Evolutionary conservation across 768 basidiomycete species (phyloP).

Genomic region (Trametes meyenii): DNA sequence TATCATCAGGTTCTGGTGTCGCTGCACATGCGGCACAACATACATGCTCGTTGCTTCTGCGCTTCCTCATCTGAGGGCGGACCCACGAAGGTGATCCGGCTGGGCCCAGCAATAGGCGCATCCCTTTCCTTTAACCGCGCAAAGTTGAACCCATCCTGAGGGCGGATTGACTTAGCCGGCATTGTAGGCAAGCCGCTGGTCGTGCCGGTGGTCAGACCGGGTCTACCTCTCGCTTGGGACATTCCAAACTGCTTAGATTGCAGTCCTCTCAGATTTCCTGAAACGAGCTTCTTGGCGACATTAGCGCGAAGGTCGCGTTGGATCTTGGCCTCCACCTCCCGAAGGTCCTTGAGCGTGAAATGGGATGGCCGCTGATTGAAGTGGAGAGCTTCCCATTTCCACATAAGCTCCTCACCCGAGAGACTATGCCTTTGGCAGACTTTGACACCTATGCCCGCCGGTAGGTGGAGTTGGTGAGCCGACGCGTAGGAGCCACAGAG

Average conservation of each 20-base stretch:
- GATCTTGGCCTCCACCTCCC: slow-evolving; percentile 42
- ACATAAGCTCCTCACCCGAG: slow-evolving; percentile 54
- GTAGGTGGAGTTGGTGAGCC: slow-evolving; percentile 1
- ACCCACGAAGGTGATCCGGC: slow-evolving; percentile 35
- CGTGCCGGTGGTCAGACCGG: not conserved
- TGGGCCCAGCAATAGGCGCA: slow-evolving; percentile 29
- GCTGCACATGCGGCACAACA: slow-evolving; percentile 32
- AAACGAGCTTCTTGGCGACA: slow-evolving; percentile 37
- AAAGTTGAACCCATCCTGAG: slow-evolving; percentile 24
- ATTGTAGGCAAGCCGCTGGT: not conserved
- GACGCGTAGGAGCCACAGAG: rapidly evolving
- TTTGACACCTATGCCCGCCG: slow-evolving; percentile 49
- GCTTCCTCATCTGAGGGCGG: slow-evolving; percentile 35
- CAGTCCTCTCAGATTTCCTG: slow-evolving; percentile 25
- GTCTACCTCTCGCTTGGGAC: not conserved
- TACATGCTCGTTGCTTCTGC: slow-evolving; percentile 58
- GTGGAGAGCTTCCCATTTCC: slow-evolving; percentile 66
- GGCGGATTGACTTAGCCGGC: slow-evolving; percentile 16
- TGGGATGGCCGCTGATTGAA: slow-evolving; percentile 30
- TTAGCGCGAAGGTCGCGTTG: slow-evolving; percentile 43
- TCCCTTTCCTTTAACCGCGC: slow-evolving; percentile 13
- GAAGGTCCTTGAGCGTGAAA: slow-evolving; percentile 52
- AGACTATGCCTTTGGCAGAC: slow-evolving; percentile 68
- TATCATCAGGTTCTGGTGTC: not conserved
- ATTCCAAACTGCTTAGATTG: slow-evolving; percentile 17